Conservation (phyloP, 495 filamentous ascomycete species). For the Neurospora sublineolata region DNA sequence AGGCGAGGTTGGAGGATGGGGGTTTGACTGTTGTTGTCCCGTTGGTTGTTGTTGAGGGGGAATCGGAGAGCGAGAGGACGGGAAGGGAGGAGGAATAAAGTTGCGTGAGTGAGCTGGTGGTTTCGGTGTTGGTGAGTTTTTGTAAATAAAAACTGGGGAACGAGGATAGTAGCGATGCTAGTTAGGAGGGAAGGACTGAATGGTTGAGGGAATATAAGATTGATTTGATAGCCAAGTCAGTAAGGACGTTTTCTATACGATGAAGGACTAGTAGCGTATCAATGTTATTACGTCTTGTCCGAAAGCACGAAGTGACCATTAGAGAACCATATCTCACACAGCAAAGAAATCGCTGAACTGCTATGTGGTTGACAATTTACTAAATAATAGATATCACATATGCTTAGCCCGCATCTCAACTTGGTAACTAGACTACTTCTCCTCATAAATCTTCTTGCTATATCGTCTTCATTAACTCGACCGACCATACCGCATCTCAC, state of each 20-base stretch:
- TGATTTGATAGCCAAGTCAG: background rate
- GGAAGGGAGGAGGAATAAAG: background rate
- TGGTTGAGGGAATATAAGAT: no score
- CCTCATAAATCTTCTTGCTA: background rate
- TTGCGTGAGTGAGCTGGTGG: background rate
- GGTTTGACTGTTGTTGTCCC: constrained; percentile 43
- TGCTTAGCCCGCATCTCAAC: background rate
- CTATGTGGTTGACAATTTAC: background rate
- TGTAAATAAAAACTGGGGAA: no score
- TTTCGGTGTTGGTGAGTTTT: background rate
- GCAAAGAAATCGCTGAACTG: no score
- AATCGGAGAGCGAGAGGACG: background rate
- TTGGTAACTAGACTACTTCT: background rate
- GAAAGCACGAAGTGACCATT: background rate
- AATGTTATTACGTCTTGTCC: background rate
- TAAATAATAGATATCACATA: background rate
- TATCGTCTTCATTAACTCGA: background rate
- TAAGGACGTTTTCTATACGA: background rate
- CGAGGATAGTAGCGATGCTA: background rate
- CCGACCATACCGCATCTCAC: constrained; percentile 9
- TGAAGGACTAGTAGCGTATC: background rate
- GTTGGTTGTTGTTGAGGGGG: background rate
- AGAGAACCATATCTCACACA: background rate
- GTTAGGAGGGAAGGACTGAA: background rate
- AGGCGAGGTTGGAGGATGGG: constrained; percentile 59